phyloP scores from a whole-genome alignment of 2,329 filamentous ascomycete species.

The Colletotrichum liaoningense region DNA sequence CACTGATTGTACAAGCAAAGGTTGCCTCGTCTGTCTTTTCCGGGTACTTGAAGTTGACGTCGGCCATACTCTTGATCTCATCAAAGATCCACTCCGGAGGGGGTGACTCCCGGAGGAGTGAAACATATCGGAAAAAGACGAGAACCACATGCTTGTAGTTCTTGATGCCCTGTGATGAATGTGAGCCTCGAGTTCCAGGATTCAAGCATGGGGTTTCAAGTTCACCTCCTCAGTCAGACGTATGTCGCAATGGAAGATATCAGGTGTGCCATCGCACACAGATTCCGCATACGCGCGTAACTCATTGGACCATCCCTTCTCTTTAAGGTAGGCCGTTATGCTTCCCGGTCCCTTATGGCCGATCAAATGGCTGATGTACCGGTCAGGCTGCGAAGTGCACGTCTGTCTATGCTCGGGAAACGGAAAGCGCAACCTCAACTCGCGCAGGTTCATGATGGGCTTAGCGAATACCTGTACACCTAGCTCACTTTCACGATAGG shows the following conservation, averaged over 20 bases:
- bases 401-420: constrained; percentile 85
- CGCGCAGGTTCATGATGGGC: constrained; percentile 87
- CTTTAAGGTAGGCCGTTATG: constrained; percentile 88
- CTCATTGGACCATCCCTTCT: constrained; percentile 90
- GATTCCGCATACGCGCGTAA: constrained; percentile 82
- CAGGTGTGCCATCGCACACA: constrained; percentile 52
- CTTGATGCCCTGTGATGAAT: constrained; percentile 68
- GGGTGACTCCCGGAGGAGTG: constrained; percentile 81
- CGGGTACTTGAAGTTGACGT: constrained; percentile 94
- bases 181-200: neutral
- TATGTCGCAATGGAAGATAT: constrained; percentile 82
- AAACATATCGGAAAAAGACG: constrained; percentile 89
- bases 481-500: constrained; percentile 60
- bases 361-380: constrained; percentile 88
- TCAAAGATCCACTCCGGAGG: constrained; percentile 95
- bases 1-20: no score
- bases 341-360: constrained; percentile 94
- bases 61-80: constrained; percentile 88
- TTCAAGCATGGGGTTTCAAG: neutral
- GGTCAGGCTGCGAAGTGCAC: constrained; percentile 82
- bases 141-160: constrained; percentile 86
- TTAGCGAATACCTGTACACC: constrained; percentile 84
- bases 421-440: constrained; percentile 83
- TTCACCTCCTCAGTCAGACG: constrained; percentile 82
- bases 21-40: constrained; percentile 73